Percentiles rank a stretch among this genome's conserved stretches.
Conservation (phyloP, 2,329 filamentous ascomycete species). For the Claviceps quebecensis region DNA sequence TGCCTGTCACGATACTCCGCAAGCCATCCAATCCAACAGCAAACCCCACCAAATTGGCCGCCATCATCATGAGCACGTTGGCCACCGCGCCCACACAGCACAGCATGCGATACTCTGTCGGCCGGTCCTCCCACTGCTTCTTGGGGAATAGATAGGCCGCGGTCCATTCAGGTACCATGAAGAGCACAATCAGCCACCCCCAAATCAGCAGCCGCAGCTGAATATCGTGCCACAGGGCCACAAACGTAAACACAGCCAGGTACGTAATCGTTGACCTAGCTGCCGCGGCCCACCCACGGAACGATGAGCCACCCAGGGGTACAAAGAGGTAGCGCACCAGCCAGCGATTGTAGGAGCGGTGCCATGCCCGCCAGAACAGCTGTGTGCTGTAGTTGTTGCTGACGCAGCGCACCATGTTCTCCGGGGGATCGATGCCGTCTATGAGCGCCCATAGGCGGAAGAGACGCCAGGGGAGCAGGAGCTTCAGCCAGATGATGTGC, state of each 20-base stretch:
- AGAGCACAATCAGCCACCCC: constrained; percentile 93
- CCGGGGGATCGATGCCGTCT: constrained; percentile 85
- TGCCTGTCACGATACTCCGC: constrained; percentile 58
- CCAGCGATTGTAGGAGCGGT: constrained; percentile 91
- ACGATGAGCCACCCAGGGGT: constrained; percentile 62
- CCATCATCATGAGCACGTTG: constrained; percentile 91
- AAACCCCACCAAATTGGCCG: constrained; percentile 88
- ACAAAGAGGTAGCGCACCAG: constrained; percentile 87
- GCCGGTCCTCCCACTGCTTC: constrained; percentile 53
- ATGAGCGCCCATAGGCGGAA: constrained; percentile 92
- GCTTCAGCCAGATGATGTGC: constrained; percentile 94
- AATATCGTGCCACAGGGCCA: constrained; percentile 96
- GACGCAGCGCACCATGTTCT: constrained; percentile 97
- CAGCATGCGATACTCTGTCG: constrained; percentile 63
- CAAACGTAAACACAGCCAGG: constrained; percentile 83
- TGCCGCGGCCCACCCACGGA: constrained; percentile 28
- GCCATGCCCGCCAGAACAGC: constrained; percentile 93
- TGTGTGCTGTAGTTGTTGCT: constrained; percentile 85
- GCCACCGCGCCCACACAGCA: constrained; percentile 67
- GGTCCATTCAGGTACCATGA: constrained; percentile 78
- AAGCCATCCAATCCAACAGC: constrained; percentile 83
- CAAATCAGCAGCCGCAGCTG: constrained; percentile 80
- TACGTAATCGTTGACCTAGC: constrained; percentile 59
- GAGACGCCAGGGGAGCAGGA: constrained; percentile 93
- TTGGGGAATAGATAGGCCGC: constrained; percentile 59